phyloP scores from a whole-genome alignment of 257 asterid species.

The Ilex asprella region DNA sequence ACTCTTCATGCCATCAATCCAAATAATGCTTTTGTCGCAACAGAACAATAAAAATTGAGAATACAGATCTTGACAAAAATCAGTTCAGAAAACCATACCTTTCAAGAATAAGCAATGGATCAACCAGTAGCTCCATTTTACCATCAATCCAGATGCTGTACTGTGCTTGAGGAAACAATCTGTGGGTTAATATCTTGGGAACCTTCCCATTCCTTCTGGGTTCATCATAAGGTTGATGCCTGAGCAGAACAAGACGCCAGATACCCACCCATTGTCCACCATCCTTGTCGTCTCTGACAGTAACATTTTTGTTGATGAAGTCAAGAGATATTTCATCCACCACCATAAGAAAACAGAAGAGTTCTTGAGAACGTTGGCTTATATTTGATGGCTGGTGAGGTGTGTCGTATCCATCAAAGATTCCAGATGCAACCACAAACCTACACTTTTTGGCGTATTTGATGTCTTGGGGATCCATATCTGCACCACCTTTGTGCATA shows the following conservation, averaged over 20 bases:
- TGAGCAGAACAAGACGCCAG: constrained; percentile 84
- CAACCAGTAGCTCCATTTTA: constrained; percentile 97
- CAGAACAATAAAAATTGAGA: no score
- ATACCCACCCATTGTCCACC: constrained; percentile 93
- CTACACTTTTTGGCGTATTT: constrained; percentile 64
- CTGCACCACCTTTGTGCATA: constrained; percentile 84
- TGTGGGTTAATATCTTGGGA: constrained; percentile 93
- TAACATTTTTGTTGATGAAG: constrained; percentile 58
- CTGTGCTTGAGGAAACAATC: constrained; percentile 83
- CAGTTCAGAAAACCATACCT: constrained; percentile 41
- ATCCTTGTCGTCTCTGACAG: constrained; percentile 60
- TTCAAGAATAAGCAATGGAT: constrained; percentile 86
- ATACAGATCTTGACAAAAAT: not conserved
- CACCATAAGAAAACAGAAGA: constrained; percentile 92
- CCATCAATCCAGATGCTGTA: constrained; percentile 99
- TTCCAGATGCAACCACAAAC: constrained; percentile 95
- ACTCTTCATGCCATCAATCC: no score
- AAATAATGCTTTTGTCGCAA: no score
- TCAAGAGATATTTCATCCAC: constrained; percentile 86
- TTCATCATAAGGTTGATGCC: constrained; percentile 91
- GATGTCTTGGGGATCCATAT: constrained; percentile 61
- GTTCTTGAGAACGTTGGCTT: constrained; percentile 57
- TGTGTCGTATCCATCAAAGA: constrained; percentile 87
- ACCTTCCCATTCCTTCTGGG: constrained; percentile 98
- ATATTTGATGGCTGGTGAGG: constrained; percentile 91